Base-by-base conservation (phyloP, 192 early-diverging fungal species). In the Umbelopsis ramanniana region DNA sequence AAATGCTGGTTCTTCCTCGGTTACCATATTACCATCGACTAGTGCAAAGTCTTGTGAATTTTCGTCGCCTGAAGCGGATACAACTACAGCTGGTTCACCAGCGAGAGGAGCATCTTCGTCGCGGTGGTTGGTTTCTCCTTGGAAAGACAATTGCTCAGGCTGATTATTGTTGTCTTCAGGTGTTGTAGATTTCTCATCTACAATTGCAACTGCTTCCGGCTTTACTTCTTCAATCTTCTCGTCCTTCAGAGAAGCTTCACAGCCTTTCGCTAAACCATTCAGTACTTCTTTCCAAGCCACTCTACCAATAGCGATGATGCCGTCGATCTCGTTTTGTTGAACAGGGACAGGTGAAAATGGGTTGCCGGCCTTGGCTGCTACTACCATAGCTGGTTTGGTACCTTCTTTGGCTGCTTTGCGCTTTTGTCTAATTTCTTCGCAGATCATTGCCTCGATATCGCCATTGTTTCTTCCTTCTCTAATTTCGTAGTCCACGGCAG, bases 401-500 rank as follows among this genome's bases (percentile, higher is more conserved):
- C 67, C 67, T 50, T 45, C 54, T 19, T 74, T 57, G 8, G 72
- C 75, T 24, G 48, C 72, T 48, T 72, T 52, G 1, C 82, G 82
- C 23, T 67, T 72, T 45, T 76, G 40, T 45, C 68, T 19, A 15
- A 84, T 67, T 21, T 81, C 71, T 72, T 81, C 74, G 12, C 72
- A 55, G 3, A 84, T 72, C 43, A 72, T 46, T n/a, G 68, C 19
- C 29, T 81, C 76, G 12, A 84, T 79, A 24, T 81, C 71, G 3
- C 79, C 82, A 29, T 68, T 26, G 10, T 67, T 52, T 15, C 67
- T 57, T 11, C 72, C 80, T 53, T 84, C 82, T 37, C 76, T 74
- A 19, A 84, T 74, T 70, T 84, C 82, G 29, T 84, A 84, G 50
- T 84, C 82, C 14, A 84, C 69, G 33, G 82, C 82, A 52, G 68